Conservation (phyloP, 2,329 filamentous ascomycete genomes). For the Penicillium nordicum region DNA sequence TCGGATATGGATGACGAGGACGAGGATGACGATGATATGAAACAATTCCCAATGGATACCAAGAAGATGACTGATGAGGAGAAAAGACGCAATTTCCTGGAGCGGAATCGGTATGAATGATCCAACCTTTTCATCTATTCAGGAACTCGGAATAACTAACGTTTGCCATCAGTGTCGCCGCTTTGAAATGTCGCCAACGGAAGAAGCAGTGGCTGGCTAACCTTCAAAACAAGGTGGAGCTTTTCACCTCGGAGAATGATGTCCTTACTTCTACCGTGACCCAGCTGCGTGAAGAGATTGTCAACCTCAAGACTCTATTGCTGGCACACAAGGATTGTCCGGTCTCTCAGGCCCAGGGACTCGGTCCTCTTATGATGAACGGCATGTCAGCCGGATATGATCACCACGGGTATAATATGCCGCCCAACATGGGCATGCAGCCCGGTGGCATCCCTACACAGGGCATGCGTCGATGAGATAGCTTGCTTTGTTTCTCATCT, state of each 20-base stretch:
- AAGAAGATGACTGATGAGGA: constrained; percentile 98
- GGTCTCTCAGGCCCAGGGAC: constrained; percentile 79
- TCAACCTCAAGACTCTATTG: constrained; percentile 88
- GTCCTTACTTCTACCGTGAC: constrained; percentile 78
- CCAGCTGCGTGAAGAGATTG: constrained; percentile 83
- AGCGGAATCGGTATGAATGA: constrained; percentile 78
- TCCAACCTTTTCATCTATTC: neutral
- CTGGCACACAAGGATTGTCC: constrained; percentile 96
- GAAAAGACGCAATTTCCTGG: constrained; percentile 96
- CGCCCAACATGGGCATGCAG: constrained; percentile 43
- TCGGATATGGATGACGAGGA: constrained; percentile 53
- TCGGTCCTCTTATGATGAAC: constrained; percentile 48
- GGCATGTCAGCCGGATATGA: constrained; percentile 41
- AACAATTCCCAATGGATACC: constrained; percentile 53
- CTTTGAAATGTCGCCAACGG: constrained; percentile 91
- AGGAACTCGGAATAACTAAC: constrained; percentile 26
- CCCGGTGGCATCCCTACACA: constrained; percentile 36
- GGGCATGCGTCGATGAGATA: constrained; percentile 31
- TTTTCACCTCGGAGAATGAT: constrained; percentile 90
- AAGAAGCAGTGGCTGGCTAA: constrained; percentile 99
- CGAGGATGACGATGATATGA: constrained; percentile 42
- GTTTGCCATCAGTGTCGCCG: constrained; percentile 67
- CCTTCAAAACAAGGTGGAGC: constrained; percentile 88
- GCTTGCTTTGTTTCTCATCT: constrained; percentile 7
- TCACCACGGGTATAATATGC: constrained; percentile 43